Evolutionary conservation across 129 eudicot species (phyloP), one percentile per base, ranked within the genome.

Genomic region (sunflower (Helianthus annuus)): DNA sequence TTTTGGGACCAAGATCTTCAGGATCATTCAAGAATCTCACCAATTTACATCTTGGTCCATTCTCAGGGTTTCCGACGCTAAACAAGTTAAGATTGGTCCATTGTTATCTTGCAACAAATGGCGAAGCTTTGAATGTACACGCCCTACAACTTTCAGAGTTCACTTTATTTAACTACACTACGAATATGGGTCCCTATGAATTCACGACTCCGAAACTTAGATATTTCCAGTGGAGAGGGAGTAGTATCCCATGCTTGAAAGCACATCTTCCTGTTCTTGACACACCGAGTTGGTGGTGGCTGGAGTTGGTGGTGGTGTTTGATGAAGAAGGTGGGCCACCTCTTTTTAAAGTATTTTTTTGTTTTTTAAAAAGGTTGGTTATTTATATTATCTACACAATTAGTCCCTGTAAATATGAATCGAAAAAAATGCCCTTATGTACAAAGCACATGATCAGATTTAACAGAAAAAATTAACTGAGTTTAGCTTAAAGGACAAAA

Each of bases 231-330:
- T 39, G 12, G 44, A 12, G 3, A 10, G 49, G 64, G 38, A 6
- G 3, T 40, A 7, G 8, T 19, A 7, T 71, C 40, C 75, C 75
- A 5, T 3, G 4, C 5, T 19, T 71, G 14, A 4, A 4, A 57
- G 27, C 13, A 9, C 55, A 12, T 73, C 70, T 72, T 45, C 48
- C 77, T 32, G 19, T 59, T 73, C 61, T 73, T 32, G 69, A 73
- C 4, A 48, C 38, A n/a, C n/a, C n/a, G n/a, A n/a, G n/a, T n/a
- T n/a, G 9, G 39, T 46, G 12, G 78, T 22, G n/a, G n/a, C n/a
- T n/a, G n/a, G n/a, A n/a, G n/a, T n/a, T n/a, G n/a, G n/a, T n/a
- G n/a, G n/a, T n/a, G n/a, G n/a, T n/a, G n/a, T n/a, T n/a, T n/a
- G n/a, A n/a, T n/a, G n/a, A n/a, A n/a, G n/a, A n/a, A n/a, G n/a